Conservation (phyloP, 2,329 filamentous ascomycete genomes). For the Triangularia verruculosa region DNA sequence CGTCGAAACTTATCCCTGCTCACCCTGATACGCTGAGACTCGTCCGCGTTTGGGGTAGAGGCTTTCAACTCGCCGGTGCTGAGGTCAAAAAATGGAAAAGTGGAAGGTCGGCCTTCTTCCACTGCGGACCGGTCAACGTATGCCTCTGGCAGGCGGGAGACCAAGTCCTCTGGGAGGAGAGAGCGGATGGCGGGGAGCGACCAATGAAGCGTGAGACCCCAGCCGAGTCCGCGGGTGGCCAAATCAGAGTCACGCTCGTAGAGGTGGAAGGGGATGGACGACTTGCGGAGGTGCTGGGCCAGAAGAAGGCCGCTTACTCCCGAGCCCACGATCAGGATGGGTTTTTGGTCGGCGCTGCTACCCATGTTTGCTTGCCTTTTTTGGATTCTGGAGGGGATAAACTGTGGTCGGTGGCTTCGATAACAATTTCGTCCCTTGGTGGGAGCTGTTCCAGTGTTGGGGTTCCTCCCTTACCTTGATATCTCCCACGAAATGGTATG, state of each 20-base stretch:
- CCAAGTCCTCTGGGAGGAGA: slow-evolving; percentile 48
- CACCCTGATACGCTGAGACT: slow-evolving; percentile 46
- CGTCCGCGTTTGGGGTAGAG: slow-evolving; percentile 43
- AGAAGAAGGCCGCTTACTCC: slow-evolving; percentile 27
- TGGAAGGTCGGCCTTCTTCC: slow-evolving; percentile 43
- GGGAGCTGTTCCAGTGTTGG: neutral
- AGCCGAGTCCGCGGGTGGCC: slow-evolving; percentile 50
- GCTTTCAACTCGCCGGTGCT: slow-evolving; percentile 43
- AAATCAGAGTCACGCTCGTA: slow-evolving; percentile 53
- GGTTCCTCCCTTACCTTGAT: neutral
- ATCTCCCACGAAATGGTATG: neutral
- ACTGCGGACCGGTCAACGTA: slow-evolving; percentile 53
- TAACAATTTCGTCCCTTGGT: neutral
- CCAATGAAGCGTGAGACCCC: slow-evolving; percentile 65
- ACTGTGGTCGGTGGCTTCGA: neutral
- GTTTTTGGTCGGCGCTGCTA: slow-evolving; percentile 6
- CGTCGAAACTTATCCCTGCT: slow-evolving; percentile 45
- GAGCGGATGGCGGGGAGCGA: slow-evolving; percentile 50
- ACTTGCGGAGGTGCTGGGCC: slow-evolving; percentile 28
- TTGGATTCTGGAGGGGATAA: neutral
- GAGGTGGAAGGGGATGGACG: slow-evolving; percentile 43
- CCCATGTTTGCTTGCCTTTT: neutral
- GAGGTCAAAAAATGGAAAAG: slow-evolving; percentile 56
- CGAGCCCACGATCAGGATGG: slow-evolving; percentile 28
- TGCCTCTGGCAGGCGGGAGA: slow-evolving; percentile 44